These are phyloP conservation scores for Ganoderma boninense DNA, from an alignment of 1,284 basidiomycete genomes.

Conservation along the genomic window DNA sequence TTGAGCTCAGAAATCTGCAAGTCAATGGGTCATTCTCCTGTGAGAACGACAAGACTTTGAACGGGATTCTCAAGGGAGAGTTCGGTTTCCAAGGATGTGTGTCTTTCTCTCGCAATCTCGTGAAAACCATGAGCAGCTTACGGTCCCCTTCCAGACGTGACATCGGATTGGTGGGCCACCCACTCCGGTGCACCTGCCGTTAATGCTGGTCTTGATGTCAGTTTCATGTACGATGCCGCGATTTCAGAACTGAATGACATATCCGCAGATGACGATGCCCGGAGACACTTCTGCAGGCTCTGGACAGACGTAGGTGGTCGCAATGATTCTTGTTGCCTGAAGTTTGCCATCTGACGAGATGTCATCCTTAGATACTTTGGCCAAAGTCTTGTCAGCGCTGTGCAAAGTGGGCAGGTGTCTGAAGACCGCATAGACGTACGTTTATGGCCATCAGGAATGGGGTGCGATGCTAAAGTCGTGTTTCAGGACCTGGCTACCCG, in stretches of 20 bases:
- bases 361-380: constrained; percentile 30
- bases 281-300: constrained; percentile 50
- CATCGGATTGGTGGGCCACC: constrained; percentile 56
- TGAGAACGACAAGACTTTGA: constrained; percentile 73
- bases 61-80: constrained; percentile 77
- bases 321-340: neutral
- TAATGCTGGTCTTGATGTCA: constrained; percentile 69
- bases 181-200: constrained; percentile 47
- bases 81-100: constrained; percentile 76
- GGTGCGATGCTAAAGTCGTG: neutral
- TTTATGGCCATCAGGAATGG: neutral
- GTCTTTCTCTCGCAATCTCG: constrained; percentile 31
- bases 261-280: constrained; percentile 63
- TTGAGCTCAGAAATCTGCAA: constrained; percentile 21
- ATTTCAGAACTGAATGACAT: neutral
- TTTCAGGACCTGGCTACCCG: constrained; percentile 66
- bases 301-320: constrained; percentile 16
- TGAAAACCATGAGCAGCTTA: neutral
- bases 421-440: constrained; percentile 31
- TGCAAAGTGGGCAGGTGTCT: constrained; percentile 28
- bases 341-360: no score
- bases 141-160: constrained; percentile 33
- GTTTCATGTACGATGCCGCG: constrained; percentile 6
- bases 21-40: constrained; percentile 77
- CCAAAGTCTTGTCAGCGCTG: constrained; percentile 29